Evolutionary conservation across 257 asterid species (phyloP).

Genomic region (Gynochthodes officinalis): DNA sequence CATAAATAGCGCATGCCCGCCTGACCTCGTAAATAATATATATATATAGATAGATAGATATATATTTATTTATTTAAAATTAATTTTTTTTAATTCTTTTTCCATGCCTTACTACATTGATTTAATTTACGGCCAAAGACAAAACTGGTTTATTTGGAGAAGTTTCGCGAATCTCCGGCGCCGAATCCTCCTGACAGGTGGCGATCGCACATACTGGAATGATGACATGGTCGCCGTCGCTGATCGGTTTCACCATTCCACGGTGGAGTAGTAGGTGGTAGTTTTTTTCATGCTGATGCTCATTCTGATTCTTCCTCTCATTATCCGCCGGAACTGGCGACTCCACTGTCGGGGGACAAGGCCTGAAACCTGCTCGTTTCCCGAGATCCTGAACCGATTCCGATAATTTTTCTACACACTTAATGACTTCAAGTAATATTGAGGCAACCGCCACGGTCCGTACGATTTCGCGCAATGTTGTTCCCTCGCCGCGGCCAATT

Average conservation of each 20-base stretch:
- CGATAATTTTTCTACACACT: conserved; percentile 39
- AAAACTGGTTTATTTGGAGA: background rate
- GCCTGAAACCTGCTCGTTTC: conserved; percentile 38
- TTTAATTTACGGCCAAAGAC: background rate
- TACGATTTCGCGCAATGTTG: conserved; percentile 30
- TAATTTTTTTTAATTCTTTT: no score
- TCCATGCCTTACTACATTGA: no score
- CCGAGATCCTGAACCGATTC: conserved; percentile 46
- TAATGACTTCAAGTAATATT: conserved; percentile 41
- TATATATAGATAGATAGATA: no score
- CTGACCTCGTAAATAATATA: no score
- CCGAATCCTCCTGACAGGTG: conserved; percentile 1
- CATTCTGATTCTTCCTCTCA: no score
- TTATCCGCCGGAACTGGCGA: no score
- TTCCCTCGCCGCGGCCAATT: conserved; percentile 8
- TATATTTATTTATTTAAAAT: no score
- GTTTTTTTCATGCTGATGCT: background rate
- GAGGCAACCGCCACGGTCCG: conserved; percentile 50
- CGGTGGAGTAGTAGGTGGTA: conserved; percentile 48
- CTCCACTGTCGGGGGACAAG: background rate
- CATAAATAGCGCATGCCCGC: no score
- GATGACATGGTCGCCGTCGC: conserved; percentile 23
- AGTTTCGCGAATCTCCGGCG: conserved; percentile 14
- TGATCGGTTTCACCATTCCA: conserved; percentile 52
- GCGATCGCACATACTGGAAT: conserved; percentile 23